Conservation (phyloP, 768 basidiomycete genomes). For the Pluteus cervinus region DNA sequence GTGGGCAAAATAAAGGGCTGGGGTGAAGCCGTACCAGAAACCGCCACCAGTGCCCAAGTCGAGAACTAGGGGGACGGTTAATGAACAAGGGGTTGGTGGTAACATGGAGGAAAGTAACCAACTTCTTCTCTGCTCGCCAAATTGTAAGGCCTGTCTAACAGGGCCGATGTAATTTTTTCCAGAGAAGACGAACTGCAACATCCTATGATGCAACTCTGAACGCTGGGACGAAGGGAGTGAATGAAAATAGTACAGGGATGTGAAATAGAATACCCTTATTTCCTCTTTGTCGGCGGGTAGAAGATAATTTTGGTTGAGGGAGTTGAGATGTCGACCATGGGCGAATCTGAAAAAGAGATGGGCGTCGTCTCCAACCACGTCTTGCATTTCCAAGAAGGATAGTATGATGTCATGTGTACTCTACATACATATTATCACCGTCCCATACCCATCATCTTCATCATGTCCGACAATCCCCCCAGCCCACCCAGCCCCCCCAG, state of each 20-base stretch:
- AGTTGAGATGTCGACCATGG: constrained; percentile 50
- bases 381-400: constrained; percentile 8
- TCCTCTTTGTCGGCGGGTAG: constrained; percentile 66
- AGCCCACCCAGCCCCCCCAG: constrained; percentile 53
- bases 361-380: constrained; percentile 35
- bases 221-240: constrained; percentile 32
- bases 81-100: constrained; percentile 14
- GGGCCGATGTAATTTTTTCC: constrained; percentile 66
- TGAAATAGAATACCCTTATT: constrained; percentile 38
- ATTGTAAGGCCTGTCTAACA: constrained; percentile 48
- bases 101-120: constrained; percentile 10
- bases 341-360: constrained; percentile 47
- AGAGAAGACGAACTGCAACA: constrained; percentile 60
- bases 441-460: constrained; percentile 86
- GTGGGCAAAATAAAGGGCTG: constrained; percentile 2
- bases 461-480: constrained; percentile 72
- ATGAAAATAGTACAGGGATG: constrained; percentile 5
- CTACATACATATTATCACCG: constrained; percentile 19
- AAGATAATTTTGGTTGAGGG: constrained; percentile 49
- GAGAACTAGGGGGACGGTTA: constrained; percentile 35
- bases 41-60: constrained; percentile 69
- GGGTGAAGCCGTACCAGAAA: constrained; percentile 37
- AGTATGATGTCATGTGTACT: no score
- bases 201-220: constrained; percentile 54
- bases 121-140: constrained; percentile 41